Conservation (phyloP, 139 green algal genomes). For the Closterium sp. region DNA sequence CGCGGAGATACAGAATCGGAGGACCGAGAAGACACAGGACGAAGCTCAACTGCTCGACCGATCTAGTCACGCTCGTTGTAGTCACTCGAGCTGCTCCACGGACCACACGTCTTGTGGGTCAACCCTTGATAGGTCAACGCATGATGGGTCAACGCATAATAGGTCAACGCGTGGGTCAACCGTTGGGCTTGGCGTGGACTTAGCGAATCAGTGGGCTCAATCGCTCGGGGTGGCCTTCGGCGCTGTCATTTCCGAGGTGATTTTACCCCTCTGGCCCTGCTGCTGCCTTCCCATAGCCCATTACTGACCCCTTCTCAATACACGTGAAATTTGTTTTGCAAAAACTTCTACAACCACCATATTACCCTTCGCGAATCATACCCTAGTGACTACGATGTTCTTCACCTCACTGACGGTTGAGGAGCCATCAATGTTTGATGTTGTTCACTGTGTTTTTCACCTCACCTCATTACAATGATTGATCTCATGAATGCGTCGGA, state of each 20-base stretch:
- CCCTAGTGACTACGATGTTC: too few species aligned
- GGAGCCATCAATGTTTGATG: too few species aligned
- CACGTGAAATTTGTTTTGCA: not conserved
- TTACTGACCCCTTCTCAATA: not conserved
- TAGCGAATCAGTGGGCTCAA: not conserved
- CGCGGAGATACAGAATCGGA: not conserved
- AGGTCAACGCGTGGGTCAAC: not conserved
- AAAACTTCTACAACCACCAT: too few species aligned
- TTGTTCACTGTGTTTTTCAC: too few species aligned
- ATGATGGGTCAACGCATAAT: too few species aligned
- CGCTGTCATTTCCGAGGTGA: not conserved
- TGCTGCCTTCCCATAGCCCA: too few species aligned
- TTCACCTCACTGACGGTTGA: too few species aligned
- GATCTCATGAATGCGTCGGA: not conserved
- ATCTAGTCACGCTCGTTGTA: not conserved
- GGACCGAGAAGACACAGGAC: not conserved
- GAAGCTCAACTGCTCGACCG: not conserved
- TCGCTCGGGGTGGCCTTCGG: not conserved
- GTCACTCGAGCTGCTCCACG: not conserved
- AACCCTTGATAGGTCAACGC: too few species aligned
- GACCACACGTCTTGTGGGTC: too few species aligned
- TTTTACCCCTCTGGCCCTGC: too few species aligned
- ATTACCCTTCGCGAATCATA: too few species aligned
- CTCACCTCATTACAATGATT: not conserved
- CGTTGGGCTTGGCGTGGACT: not conserved